A percentile compares a stretch with the other conserved stretches of the same genome.
These are phyloP conservation scores for Gypsophila paniculata DNA, from an alignment of 179 eudicot genomes.

Conservation along the genomic window DNA sequence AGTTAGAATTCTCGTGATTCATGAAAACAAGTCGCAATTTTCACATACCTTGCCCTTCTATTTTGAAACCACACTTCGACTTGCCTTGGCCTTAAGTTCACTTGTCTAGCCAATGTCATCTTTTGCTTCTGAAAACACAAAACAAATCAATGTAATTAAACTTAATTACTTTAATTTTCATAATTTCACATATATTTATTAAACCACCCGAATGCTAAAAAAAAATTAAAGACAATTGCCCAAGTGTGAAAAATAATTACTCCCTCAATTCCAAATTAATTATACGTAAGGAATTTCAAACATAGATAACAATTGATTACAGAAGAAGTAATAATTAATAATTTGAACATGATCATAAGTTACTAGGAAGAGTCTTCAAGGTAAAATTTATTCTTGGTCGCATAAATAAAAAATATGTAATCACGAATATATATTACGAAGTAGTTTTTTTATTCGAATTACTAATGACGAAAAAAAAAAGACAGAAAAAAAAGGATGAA, in stretches of 20 bases:
- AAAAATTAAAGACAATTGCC: background rate
- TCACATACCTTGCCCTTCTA: constrained; percentile 64
- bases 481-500: constrained; percentile 2
- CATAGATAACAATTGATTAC: no score
- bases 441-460: background rate
- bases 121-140: constrained; percentile 35
- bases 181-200: background rate
- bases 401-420: background rate
- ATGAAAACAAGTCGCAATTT: background rate
- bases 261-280: no score
- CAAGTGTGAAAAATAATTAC: no score
- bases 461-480: constrained; percentile 2
- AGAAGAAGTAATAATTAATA: no score
- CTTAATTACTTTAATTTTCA: background rate
- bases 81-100: constrained; percentile 64
- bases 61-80: constrained; percentile 94
- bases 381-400: background rate
- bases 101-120: constrained; percentile 54
- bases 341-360: no score
- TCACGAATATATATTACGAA: background rate
- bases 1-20: background rate
- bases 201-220: background rate
- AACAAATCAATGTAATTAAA: background rate
- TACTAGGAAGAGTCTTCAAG: no score
- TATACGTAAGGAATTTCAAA: no score